Base-by-base conservation (phyloP, 257 asterid species). In the Solanum gandarillasii region DNA sequence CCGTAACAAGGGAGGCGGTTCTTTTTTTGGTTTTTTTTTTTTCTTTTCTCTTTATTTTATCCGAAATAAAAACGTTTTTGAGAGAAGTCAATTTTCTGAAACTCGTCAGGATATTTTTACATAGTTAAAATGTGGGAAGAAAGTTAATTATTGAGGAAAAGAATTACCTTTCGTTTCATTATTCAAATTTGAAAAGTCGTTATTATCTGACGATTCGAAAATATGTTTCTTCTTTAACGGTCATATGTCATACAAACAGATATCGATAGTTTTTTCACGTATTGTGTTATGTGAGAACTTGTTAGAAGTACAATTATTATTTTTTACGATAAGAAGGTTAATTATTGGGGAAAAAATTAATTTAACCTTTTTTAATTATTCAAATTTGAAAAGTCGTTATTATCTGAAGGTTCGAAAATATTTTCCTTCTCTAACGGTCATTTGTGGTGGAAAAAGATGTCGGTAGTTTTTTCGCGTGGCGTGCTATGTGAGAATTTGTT, bases 91-190 rank as follows among this genome's bases (percentile, higher is more conserved):
- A 23, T 62, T 23, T 60, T 58, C 27, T 20, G 70, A 20, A 55
- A 55, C 13, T 21, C 8, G 32, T 5, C 27, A 25, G 7, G 35
- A 70, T 70, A 70, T 13, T 29, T 31, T 5, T 29, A 13, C 23
- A 13, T 16, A 6, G 34, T 27, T 70, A 29, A 29, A 29, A 29
- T 14, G 9, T 70, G 6, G 8, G 10, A 29, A 14, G 20, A 29
- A 6, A 5, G 16, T 29, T 7, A 29, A 52, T 16, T 16, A 52
- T 52, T 52, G 3, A 4, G 58, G 3, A 6, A 1, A 12, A 43
- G 0, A 2, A 2, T 27, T 2, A 2, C 0, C 6, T 27, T n/a
- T 3, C 6, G 25, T 12, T 67, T 4, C 1, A 27, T 5, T 67
- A 27, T 25, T 5, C 2, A 11, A 25, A 65, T 65, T 10, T 12